Conservation (phyloP, 495 filamentous ascomycete genomes). For the Talaromyces stipitatus region DNA sequence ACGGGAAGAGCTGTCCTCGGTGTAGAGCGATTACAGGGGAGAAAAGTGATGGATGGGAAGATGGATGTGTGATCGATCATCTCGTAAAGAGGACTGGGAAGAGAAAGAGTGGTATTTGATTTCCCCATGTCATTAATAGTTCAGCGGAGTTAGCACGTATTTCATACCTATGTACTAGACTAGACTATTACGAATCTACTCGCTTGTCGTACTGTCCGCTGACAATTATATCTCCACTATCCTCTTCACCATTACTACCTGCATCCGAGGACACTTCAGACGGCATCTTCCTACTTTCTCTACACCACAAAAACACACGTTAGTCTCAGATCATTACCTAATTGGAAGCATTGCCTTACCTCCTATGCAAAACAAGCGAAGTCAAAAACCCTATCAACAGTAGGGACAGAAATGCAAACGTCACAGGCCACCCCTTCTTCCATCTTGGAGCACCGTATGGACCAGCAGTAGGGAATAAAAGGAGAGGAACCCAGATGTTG, state of each 20-base stretch:
- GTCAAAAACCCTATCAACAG: slow-evolving; percentile 35
- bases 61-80: slow-evolving; percentile 45
- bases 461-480: slow-evolving; percentile 35
- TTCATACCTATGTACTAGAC: background rate
- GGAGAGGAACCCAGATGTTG: slow-evolving; percentile 38
- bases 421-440: slow-evolving; percentile 36
- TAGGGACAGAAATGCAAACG: slow-evolving; percentile 31
- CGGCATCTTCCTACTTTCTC: background rate
- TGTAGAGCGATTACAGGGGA: slow-evolving; percentile 56
- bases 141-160: no score
- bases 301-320: no score
- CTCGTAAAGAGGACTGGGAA: slow-evolving; percentile 38
- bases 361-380: slow-evolving; percentile 24
- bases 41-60: slow-evolving; percentile 35
- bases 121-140: no score
- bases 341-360: slow-evolving; percentile 8
- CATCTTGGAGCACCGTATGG: slow-evolving; percentile 37
- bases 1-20: slow-evolving; percentile 73
- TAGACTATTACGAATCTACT: background rate
- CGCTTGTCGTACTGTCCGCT: background rate
- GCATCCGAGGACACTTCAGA: background rate
- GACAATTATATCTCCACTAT: background rate
- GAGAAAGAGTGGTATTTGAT: slow-evolving; percentile 18
- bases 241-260: background rate
- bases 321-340: background rate